Conservation (phyloP, 139 green algal genomes). For the Bryopsis sp. region DNA sequence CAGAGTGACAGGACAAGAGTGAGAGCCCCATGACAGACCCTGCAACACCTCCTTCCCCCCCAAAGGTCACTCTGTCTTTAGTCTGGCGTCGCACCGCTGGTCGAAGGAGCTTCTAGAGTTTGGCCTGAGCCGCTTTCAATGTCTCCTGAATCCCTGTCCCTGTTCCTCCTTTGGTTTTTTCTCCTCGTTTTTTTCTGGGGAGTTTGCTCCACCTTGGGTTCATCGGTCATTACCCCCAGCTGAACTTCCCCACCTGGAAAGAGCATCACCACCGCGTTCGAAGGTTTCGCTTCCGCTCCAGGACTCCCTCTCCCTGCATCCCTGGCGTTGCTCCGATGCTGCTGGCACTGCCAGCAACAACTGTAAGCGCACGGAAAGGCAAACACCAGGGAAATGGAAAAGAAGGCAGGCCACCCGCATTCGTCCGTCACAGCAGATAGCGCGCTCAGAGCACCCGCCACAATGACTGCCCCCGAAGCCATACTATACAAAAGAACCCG, state of each 20-base stretch:
- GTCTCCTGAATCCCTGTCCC: no score
- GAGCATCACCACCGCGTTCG: background rate
- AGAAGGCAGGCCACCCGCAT: conserved; percentile 13
- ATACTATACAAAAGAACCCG: background rate
- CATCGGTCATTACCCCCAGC: no score
- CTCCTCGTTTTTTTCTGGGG: no score
- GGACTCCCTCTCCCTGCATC: background rate
- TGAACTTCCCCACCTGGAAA: conserved; percentile 9
- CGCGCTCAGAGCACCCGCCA: background rate
- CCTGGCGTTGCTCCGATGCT: background rate
- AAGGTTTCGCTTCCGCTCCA: background rate
- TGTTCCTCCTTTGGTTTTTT: no score
- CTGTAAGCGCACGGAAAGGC: conserved; percentile 3
- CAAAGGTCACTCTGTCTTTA: no score
- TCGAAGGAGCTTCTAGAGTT: no score
- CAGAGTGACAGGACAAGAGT: no score
- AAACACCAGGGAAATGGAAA: conserved; percentile 9
- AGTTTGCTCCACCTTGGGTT: no score
- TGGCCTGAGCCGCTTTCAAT: no score
- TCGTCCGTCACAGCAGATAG: background rate
- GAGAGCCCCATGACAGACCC: no score
- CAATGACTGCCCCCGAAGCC: background rate
- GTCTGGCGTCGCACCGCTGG: no score
- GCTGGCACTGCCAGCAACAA: background rate
- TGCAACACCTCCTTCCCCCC: no score